These are phyloP conservation scores for Nakazawaea populi DNA, from an alignment of 805 yeast genomes.

Conservation along the genomic window DNA sequence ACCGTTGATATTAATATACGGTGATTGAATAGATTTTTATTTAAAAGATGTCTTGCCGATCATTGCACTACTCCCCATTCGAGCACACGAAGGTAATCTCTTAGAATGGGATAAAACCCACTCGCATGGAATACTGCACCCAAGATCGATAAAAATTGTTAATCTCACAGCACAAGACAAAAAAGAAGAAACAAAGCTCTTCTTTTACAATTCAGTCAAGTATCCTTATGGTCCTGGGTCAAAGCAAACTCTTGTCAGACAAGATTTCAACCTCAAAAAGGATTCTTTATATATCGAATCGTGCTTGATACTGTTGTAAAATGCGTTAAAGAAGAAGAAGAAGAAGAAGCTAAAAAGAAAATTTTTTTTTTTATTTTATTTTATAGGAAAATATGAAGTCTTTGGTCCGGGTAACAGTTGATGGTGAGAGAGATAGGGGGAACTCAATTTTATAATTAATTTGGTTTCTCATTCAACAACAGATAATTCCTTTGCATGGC, in stretches of 20 bases:
- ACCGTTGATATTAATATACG: too few relatives aligned
- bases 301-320: slow-evolving; percentile 40
- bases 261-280: slow-evolving; percentile 49
- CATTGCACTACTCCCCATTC: slow-evolving; percentile 60
- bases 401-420: slow-evolving; percentile 2
- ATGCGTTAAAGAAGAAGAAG: slow-evolving; percentile 36
- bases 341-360: slow-evolving; percentile 1
- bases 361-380: neutral
- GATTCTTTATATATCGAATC: slow-evolving; percentile 41
- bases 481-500: slow-evolving; percentile 26
- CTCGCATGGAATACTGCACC: slow-evolving; percentile 57
- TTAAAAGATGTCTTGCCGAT: slow-evolving; percentile 38
- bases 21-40: neutral
- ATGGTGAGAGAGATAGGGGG: too few relatives aligned
- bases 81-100: slow-evolving; percentile 63
- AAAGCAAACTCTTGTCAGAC: slow-evolving; percentile 25
- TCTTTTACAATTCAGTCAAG: slow-evolving; percentile 29
- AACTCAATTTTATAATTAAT: neutral
- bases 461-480: slow-evolving; percentile 1
- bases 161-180: slow-evolving; percentile 44
- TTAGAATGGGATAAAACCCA: slow-evolving; percentile 30
- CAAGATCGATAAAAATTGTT: slow-evolving; percentile 45
- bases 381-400: neutral
- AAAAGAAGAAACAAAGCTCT: neutral
- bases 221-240: slow-evolving; percentile 58